Evolutionary conservation across 1,139 yeast species (phyloP), one percentile per base, ranked within the genome.

Genomic region (Yamadazyma oceani): DNA sequence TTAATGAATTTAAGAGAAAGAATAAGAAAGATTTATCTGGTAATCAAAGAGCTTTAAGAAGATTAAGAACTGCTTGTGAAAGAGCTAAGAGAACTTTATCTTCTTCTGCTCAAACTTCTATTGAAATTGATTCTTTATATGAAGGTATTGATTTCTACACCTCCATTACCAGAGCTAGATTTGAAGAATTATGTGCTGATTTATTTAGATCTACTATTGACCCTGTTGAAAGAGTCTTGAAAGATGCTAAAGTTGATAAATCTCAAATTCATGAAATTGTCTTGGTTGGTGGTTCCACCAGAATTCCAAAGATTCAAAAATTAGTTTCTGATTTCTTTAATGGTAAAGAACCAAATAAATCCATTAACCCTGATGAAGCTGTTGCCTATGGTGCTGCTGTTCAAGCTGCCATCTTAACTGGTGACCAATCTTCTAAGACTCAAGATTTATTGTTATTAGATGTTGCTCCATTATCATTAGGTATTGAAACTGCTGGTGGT

Each of bases 401-500:
- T 38, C 72, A 66, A 58, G 72, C 71, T 29, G 70, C 70, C 32
- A 64, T 66, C 48, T 77, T 88, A 57, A 81, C 95, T 45, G 96
- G 96, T 74, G 94, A 85, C 66, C 80, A 90, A 46, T 80, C 85
- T 43, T 80, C 89, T 41, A 64, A 64, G 61, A 81, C 78, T 40
- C 95, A 86, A 64, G 96, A 87, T 65, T 78, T 88, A 60, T 83
- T 88, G 56, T 73, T 88, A 59, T 78, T 88, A 60, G 97, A 88
- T 73, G 96, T 86, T 54, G 85, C 88, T 57, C 96, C 97, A 65
- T 80, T 88, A 63, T 87, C 96, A 45, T 69, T 88, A 54, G 96
- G 96, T 76, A 89, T 88, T 62, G 96, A 88, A 74, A 88, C 96
- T 53, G 85, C 95, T 48, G 96, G 96, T 68, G 96, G 96, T 69